phyloP scores from a whole-genome alignment of 1,139 yeast species.

The Blastobotrys apis region DNA sequence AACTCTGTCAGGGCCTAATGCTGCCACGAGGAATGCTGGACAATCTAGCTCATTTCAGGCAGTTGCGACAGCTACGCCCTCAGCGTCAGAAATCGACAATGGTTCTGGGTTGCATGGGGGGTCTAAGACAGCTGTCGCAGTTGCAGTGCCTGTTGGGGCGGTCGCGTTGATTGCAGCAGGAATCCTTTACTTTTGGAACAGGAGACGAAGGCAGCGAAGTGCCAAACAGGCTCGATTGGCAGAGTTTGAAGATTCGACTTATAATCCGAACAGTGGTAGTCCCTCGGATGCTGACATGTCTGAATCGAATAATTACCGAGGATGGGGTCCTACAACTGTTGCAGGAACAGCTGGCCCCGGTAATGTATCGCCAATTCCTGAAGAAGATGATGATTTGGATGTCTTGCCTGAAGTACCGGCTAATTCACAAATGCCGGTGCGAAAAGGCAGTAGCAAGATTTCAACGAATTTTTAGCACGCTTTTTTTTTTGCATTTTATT shows the following conservation, averaged over 20 bases:
- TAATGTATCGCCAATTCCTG: slow-evolving; percentile 8
- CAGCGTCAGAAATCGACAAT: neutral
- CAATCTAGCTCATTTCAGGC: neutral
- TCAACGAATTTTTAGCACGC: slow-evolving; percentile 7
- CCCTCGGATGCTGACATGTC: slow-evolving; percentile 9
- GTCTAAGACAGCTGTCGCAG: slow-evolving; percentile 19
- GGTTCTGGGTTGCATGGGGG: slow-evolving; percentile 17
- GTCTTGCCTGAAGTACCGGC: neutral
- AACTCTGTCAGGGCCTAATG: too few species aligned
- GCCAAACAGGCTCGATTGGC: slow-evolving; percentile 6
- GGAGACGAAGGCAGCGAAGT: slow-evolving; percentile 8
- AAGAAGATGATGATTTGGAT: slow-evolving; percentile 5
- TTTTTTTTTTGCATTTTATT: neutral
- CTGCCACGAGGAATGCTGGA: too few species aligned
- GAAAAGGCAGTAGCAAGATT: slow-evolving; percentile 7
- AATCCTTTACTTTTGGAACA: slow-evolving; percentile 11
- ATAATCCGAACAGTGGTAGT: slow-evolving; percentile 9
- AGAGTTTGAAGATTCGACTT: slow-evolving; percentile 10
- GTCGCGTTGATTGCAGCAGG: slow-evolving; percentile 12
- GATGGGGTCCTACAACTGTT: slow-evolving; percentile 14
- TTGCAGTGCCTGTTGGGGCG: slow-evolving; percentile 18
- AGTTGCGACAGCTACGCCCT: neutral
- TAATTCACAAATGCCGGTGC: neutral
- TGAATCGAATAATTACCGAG: slow-evolving; percentile 10
- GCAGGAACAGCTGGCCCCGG: neutral